Base-by-base conservation (phyloP, 2,329 filamentous ascomycete species). In the Dothistroma septosporum region DNA sequence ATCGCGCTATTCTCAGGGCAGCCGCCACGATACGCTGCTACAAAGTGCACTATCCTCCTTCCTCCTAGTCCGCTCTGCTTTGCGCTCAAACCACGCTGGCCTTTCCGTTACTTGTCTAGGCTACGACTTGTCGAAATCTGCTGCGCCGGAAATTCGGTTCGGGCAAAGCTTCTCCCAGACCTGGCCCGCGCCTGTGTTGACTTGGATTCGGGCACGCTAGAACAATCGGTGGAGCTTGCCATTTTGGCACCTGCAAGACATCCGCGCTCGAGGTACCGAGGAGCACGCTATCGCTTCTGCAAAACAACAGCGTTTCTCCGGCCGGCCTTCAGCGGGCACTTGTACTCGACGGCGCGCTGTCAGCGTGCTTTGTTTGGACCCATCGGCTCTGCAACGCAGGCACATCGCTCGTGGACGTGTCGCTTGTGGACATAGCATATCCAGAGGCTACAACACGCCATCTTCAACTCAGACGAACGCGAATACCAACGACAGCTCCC, bases 231-330 rank as follows among this genome's bases (percentile, higher is more conserved):
- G 69, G 70, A 72, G 68, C 68, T 70, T 68, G 65, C 66, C 63
- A 59, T 37, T 44, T 59, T 57, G 16, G 63, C 74, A 73, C 74
- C 71, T 79, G 78, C 75, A 78, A 75, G 79, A 80, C 77, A 79
- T 76, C 77, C 77, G 76, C 75, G 68, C 75, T 75, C 76, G 75
- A 77, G 62, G 64, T 68, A 67, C 70, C 68, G 68, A 70, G 74
- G 72, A 75, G 64, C 71, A 73, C 78, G 76, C 76, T 77, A 78
- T 73, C 69, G 68, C 68, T 68, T 71, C 62, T 65, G 64, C 67
- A 70, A 69, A 70, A 70, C 71, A 72, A 70, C 67, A 72, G 67
- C 64, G 64, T 71, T 69, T 67, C 68, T 68, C 66, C 67, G 67
- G 67, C 61, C 64, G 55, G 61, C 65, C 64, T 65, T 69, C 69